These are phyloP conservation scores for Fusarium sp. DNA, from an alignment of 2,329 filamentous ascomycete species.

Conservation along the genomic window DNA sequence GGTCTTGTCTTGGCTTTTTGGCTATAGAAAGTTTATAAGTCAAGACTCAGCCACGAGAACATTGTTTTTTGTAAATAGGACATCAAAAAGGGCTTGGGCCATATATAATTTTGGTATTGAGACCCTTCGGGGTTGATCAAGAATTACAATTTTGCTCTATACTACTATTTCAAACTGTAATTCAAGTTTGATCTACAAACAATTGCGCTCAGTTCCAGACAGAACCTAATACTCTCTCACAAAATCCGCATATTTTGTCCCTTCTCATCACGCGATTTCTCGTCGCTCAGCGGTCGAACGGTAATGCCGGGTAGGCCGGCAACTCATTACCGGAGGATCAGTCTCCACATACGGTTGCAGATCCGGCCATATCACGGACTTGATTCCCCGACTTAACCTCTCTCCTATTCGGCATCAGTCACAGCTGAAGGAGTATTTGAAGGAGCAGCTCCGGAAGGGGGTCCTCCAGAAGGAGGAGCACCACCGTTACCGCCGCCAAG, in stretches of 20 bases:
- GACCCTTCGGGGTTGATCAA: background rate
- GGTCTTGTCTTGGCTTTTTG: conserved; percentile 16
- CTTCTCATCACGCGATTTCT: background rate
- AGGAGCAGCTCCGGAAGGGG: conserved; percentile 6
- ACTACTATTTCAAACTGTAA: no score
- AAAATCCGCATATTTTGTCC: background rate
- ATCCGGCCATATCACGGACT: background rate
- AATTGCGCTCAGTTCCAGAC: conserved; percentile 7
- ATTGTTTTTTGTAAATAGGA: no score
- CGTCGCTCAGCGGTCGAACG: background rate
- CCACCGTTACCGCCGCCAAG: conserved; percentile 23
- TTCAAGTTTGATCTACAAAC: background rate
- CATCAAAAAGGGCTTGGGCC: no score
- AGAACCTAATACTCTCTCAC: background rate
- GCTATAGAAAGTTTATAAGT: background rate
- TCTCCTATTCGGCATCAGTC: background rate
- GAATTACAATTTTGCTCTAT: background rate
- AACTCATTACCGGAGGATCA: background rate
- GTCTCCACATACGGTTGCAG: background rate
- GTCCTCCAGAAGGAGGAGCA: conserved; percentile 6
- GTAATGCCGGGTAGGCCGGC: background rate
- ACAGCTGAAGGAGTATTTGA: conserved; percentile 9
- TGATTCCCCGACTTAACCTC: background rate
- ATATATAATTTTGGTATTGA: no score
- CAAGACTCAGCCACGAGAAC: background rate